Base-by-base conservation (phyloP, 2,329 filamentous ascomycete genomes). In the Sporothrix euskadiensis region DNA sequence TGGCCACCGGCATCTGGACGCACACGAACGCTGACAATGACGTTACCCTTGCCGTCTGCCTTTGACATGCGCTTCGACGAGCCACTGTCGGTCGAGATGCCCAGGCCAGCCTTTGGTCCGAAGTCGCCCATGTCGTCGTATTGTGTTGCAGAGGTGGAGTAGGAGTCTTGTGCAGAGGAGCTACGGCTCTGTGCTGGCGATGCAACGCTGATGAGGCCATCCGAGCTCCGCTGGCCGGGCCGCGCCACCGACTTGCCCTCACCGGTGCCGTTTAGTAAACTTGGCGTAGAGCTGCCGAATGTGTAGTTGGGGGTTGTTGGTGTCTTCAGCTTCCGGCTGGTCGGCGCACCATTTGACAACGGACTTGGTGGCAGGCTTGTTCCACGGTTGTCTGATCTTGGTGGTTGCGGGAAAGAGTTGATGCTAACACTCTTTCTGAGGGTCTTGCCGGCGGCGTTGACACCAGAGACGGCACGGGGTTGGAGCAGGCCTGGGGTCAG, bases 21-120 rank as follows among this genome's bases (percentile, higher is more conserved):
- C 57, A 98, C 94, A 79, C 96, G 89, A 52, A 99, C 94, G 80
- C 96, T 98, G 77, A 99, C 95, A 75, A 98, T 83, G 16, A 99
- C 95, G 79, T 99, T 99, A 70, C 96, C 96, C 81, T 97, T 98
- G 72, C 87, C 89, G 78, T 98, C 94, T 1, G 81, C 78, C 78
- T 89, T 87, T 73, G 89, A 88, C 73, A 82, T 75, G 74, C 83
- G 85, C 80, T 83, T 90, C 76, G 83, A 84, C 56, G 75, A 78
- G 16, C 49, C 35, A 1, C 26, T 71, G 6, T 75, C 73, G 1
- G 65, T 52, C 5, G 79, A 76, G 79, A 75, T 44, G 77, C 77
- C 63, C 52, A 56, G 39, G 69, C 79, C 78, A 32, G 80, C 77
- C 69, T 79, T 81, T 16, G 80, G 76, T 39, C 81, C 80, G 1